These are phyloP conservation scores for Apodospora peruviana DNA, from an alignment of 495 filamentous ascomycete species.

Conservation along the genomic window DNA sequence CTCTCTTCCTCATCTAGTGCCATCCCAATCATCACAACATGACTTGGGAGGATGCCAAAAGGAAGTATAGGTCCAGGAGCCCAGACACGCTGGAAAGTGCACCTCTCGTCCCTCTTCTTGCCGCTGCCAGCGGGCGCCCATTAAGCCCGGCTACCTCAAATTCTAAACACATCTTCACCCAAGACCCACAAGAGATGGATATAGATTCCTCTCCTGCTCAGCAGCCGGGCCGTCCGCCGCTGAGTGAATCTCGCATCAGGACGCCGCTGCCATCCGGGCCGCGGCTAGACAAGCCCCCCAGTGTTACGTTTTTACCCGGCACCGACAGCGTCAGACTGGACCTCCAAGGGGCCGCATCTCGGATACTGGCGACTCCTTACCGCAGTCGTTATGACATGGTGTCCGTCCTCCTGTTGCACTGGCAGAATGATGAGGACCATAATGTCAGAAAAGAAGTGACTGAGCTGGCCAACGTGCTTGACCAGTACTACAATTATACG, in stretches of 20 bases:
- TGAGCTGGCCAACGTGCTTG: constrained; percentile 35
- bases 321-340: constrained; percentile 35
- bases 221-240: constrained; percentile 24
- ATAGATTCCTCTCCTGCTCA: constrained; percentile 23
- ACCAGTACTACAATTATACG: constrained; percentile 38
- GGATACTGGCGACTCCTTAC: constrained; percentile 33
- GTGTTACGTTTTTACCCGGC: constrained; percentile 26
- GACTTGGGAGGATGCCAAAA: constrained; percentile 44
- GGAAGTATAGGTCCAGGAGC: constrained; percentile 37
- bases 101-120: constrained; percentile 6
- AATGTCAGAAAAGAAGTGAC: constrained; percentile 25
- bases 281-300: constrained; percentile 34
- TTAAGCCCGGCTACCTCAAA: constrained; percentile 37
- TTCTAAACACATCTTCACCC: constrained; percentile 27
- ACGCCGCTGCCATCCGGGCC: constrained; percentile 43
- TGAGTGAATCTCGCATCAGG: constrained; percentile 39
- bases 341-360: constrained; percentile 33
- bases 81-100: constrained; percentile 34
- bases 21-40: constrained; percentile 46
- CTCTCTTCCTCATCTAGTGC: constrained; percentile 30
- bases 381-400: constrained; percentile 40
- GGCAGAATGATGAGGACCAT: constrained; percentile 41
- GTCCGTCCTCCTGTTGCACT: constrained; percentile 38
- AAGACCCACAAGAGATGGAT: constrained; percentile 39
- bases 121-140: constrained; percentile 28